phyloP scores from a whole-genome alignment of 768 basidiomycete genomes.

The Tephrocybe sp. region DNA sequence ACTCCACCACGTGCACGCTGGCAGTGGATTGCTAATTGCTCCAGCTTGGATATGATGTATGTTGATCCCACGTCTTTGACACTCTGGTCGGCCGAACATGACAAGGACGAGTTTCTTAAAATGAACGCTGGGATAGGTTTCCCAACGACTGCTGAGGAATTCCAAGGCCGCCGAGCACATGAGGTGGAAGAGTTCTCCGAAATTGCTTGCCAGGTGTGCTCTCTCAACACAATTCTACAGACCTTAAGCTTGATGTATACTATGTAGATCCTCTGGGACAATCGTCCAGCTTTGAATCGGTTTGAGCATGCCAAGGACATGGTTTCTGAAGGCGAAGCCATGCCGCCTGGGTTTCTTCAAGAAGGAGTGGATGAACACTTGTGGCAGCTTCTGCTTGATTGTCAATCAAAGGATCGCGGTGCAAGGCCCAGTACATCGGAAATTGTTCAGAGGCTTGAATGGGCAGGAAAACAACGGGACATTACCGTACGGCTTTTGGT shows the following conservation, averaged over 20 bases:
- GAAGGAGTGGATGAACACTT: not conserved
- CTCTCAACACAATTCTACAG: not conserved
- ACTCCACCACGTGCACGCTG: too few species aligned
- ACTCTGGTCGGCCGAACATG: too few species aligned
- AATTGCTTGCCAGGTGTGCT: not conserved
- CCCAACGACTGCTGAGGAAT: too few species aligned
- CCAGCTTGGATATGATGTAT: too few species aligned
- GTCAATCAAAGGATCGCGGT: not conserved
- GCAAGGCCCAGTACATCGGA: not conserved
- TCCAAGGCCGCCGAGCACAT: too few species aligned
- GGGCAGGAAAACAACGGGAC: not conserved
- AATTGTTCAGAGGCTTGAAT: not conserved
- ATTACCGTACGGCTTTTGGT: not conserved
- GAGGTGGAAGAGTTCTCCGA: too few species aligned
- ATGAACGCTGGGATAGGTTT: too few species aligned
- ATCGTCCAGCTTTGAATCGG: too few species aligned
- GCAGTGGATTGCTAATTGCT: too few species aligned
- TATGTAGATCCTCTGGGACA: not conserved
- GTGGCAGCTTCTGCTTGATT: not conserved
- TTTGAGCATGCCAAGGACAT: too few species aligned
- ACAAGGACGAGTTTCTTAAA: too few species aligned
- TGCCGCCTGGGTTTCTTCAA: not conserved
- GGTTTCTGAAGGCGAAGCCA: not conserved
- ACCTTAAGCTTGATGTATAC: not conserved
- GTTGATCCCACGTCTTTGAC: too few species aligned